Percentiles rank a stretch among this genome's conserved stretches.
Evolutionary conservation across 306 rosid species (phyloP).

Genomic region (Vigna angularis): DNA sequence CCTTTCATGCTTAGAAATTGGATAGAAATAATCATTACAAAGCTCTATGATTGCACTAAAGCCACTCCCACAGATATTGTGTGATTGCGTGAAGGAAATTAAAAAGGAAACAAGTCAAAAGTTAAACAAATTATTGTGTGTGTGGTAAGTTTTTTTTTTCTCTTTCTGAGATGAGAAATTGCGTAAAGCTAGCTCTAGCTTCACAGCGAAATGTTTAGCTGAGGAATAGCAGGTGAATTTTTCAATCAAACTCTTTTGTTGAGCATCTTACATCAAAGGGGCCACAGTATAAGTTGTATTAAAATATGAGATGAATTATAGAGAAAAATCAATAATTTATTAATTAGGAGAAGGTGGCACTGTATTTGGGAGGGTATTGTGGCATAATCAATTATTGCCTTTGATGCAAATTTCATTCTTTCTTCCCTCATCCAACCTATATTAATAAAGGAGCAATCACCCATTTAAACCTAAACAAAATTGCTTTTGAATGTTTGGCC

Average conservation of each 20-base stretch:
- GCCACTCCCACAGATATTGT: conserved; percentile 15
- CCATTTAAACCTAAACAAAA: background rate
- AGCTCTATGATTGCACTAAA: conserved; percentile 56
- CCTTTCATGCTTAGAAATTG: conserved; percentile 2
- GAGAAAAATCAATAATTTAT: conserved; percentile 9
- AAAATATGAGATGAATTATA: conserved; percentile 12
- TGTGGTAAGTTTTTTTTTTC: conserved; percentile 1
- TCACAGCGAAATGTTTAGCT: conserved; percentile 25
- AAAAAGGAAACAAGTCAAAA: conserved; percentile 40
- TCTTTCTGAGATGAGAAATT: conserved; percentile 39
- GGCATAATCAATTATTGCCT: background rate
- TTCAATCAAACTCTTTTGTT: conserved; percentile 6
- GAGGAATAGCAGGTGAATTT: background rate
- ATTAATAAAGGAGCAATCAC: background rate
- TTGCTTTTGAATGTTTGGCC: too few relatives aligned
- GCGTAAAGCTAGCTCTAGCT: conserved; percentile 46
- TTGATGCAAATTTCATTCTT: background rate
- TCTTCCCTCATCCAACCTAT: background rate
- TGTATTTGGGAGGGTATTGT: background rate
- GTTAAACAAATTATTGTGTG: conserved; percentile 32
- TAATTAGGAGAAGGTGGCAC: background rate
- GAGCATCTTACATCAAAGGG: conserved; percentile 37
- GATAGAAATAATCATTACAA: conserved; percentile 40
- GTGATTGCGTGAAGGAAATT: conserved; percentile 44
- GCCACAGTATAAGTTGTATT: conserved; percentile 19